Conservation (phyloP, 176 grass and related monocot genomes). For the Eleusine coracana region DNA sequence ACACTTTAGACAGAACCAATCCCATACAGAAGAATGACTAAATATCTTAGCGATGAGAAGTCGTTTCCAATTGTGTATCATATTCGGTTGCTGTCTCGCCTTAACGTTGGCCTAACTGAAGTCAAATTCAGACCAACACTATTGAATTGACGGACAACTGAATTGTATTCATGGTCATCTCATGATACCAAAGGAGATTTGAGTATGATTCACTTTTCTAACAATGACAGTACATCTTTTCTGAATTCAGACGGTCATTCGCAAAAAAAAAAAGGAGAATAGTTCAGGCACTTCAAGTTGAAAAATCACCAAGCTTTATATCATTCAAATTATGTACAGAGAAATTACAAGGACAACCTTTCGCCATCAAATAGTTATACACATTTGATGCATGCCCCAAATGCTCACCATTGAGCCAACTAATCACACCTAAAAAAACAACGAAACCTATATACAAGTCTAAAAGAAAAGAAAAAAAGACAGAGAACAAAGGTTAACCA, state of each 20-base stretch:
- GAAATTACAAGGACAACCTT: conserved; percentile 33
- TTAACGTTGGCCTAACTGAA: background rate
- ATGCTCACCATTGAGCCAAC: conserved; percentile 5
- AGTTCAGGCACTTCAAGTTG: background rate
- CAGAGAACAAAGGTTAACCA: background rate
- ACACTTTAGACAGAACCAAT: background rate
- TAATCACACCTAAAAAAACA: conserved; percentile 35
- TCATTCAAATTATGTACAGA: conserved; percentile 41
- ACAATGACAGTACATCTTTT: background rate
- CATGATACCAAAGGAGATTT: background rate
- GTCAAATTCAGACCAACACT: background rate
- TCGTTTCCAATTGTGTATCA: background rate
- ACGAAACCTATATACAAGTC: conserved; percentile 15
- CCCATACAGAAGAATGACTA: background rate
- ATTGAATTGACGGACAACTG: too few relatives aligned
- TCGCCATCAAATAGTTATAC: conserved; percentile 1
- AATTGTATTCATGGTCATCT: too few relatives aligned
- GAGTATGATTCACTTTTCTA: background rate
- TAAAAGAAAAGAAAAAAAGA: conserved; percentile 10
- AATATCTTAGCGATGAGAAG: background rate
- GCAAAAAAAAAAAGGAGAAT: background rate
- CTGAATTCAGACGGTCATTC: background rate
- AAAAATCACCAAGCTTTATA: conserved; percentile 18
- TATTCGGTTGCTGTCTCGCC: background rate
- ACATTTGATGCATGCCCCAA: conserved; percentile 16